Conservation (phyloP, 2,329 filamentous ascomycete genomes). For the Myriosclerotinia duriaeana region DNA sequence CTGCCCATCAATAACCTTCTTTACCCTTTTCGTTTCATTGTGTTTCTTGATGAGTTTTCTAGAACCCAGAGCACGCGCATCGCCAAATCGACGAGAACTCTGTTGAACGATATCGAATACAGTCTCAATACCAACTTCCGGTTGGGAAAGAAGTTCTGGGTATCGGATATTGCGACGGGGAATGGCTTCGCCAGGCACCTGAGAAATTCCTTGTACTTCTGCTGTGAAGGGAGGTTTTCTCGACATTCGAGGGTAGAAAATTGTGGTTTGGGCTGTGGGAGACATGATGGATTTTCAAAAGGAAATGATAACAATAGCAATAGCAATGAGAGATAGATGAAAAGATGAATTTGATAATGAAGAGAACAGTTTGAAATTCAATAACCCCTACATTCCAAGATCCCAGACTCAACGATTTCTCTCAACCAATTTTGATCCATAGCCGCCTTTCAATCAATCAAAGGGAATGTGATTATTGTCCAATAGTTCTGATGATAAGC, state of each 20-base stretch:
- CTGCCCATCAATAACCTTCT: slow-evolving; percentile 80
- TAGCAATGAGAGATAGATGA: not conserved
- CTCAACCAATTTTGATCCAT: not conserved
- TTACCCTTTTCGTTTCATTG: slow-evolving; percentile 82
- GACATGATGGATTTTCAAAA: slow-evolving; percentile 10
- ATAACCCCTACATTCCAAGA: slow-evolving; percentile 11
- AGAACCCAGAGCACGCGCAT: slow-evolving; percentile 65
- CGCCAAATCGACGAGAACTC: slow-evolving; percentile 64
- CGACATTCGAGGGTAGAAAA: slow-evolving; percentile 26
- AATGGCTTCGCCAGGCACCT: slow-evolving; percentile 63
- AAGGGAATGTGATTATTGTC: not conserved
- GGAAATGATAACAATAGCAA: not conserved
- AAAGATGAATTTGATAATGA: not conserved
- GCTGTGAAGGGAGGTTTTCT: slow-evolving; percentile 57
- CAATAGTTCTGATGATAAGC: slow-evolving; percentile 4
- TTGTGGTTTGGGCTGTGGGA: not conserved
- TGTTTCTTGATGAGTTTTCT: slow-evolving; percentile 75
- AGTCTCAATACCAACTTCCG: slow-evolving; percentile 54
- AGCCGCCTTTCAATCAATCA: not conserved
- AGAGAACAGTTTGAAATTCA: not conserved
- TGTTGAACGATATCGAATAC: slow-evolving; percentile 72
- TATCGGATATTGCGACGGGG: slow-evolving; percentile 57
- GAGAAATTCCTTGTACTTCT: slow-evolving; percentile 55
- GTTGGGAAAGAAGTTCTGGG: slow-evolving; percentile 45
- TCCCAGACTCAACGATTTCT: not conserved